phyloP scores from a whole-genome alignment of 148 eudicot species.

The Rhododendron ovatum region DNA sequence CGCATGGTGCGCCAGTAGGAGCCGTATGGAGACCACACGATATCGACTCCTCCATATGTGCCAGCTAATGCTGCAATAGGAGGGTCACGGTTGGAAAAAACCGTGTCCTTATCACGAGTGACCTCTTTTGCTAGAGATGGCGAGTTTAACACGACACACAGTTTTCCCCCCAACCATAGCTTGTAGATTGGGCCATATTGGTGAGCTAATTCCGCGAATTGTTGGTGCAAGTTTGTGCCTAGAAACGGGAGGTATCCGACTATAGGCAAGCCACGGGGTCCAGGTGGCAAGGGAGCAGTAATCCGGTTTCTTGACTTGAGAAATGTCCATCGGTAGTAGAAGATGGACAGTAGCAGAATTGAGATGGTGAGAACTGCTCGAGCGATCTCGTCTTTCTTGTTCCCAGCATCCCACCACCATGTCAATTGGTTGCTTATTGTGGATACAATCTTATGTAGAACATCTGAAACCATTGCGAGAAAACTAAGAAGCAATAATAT shows the following conservation, averaged over 20 bases:
- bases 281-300: not conserved
- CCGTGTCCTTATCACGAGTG: not conserved
- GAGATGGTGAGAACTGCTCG: not conserved
- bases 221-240: not conserved
- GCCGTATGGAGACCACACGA: not conserved
- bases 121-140: not conserved
- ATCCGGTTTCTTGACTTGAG: not conserved
- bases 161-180: not conserved
- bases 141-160: not conserved
- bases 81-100: not conserved
- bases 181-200: not conserved
- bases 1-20: not conserved
- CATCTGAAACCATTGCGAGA: not conserved
- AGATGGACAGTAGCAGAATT: not conserved
- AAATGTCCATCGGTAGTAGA: not conserved
- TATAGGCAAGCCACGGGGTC: not conserved
- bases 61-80: not conserved
- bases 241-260: not conserved
- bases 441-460: not conserved
- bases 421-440: not conserved
- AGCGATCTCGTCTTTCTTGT: not conserved
- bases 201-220: not conserved
- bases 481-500: not conserved
- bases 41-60: not conserved
- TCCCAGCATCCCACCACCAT: not conserved